Conservation (phyloP, 164 flowering plant genomes). For the Akebia trifoliata region DNA sequence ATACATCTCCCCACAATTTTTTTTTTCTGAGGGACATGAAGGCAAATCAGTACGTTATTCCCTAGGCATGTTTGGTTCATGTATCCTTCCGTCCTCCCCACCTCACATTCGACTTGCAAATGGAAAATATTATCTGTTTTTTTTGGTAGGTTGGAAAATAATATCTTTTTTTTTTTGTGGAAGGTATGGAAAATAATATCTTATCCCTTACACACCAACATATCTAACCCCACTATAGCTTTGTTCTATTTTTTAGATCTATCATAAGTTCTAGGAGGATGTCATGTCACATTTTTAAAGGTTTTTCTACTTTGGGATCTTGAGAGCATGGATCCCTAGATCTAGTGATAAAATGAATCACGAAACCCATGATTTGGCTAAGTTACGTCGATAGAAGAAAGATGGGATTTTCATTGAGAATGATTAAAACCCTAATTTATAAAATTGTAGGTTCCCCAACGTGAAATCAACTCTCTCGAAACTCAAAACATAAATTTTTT, state of each 20-base stretch:
- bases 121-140: slow-evolving; percentile 10
- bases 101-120: slow-evolving; percentile 3
- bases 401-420: too few relatives aligned
- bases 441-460: too few relatives aligned
- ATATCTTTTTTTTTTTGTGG: not conserved
- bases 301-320: not conserved
- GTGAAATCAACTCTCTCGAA: too few relatives aligned
- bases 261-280: not conserved
- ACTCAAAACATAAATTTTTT: too few relatives aligned
- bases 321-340: not conserved
- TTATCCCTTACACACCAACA: not conserved
- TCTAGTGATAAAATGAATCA: not conserved
- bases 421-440: too few relatives aligned
- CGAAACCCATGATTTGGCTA: not conserved
- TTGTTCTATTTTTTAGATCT: not conserved
- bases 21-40: not conserved
- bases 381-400: too few relatives aligned
- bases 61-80: not conserved
- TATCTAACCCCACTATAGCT: not conserved
- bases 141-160: not conserved
- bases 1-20: not conserved
- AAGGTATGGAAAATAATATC: not conserved
- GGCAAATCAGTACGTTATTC: not conserved
- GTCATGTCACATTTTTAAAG: not conserved
- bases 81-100: slow-evolving; percentile 1